Percentiles rank a stretch among this genome's conserved stretches.
These are phyloP conservation scores for Speleostelium caveatum DNA, from an alignment of 78 protist species.

Conservation along the genomic window DNA sequence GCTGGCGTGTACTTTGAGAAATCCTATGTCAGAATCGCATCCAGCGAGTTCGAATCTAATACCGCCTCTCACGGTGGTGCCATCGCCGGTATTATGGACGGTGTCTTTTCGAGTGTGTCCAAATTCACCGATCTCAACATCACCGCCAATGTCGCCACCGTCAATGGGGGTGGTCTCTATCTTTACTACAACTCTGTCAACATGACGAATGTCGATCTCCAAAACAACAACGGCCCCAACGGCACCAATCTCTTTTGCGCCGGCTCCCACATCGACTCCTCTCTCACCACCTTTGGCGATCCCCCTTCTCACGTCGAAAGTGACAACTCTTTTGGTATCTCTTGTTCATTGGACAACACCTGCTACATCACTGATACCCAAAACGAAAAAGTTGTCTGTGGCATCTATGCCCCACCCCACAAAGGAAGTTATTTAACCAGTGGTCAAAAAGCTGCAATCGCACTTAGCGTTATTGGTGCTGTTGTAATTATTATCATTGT, in stretches of 20 bases:
- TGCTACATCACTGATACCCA: neutral
- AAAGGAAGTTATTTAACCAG: neutral
- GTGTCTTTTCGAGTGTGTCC: neutral
- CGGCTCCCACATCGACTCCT: neutral
- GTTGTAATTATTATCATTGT: neutral
- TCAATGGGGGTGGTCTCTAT: neutral
- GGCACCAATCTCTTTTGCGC: neutral
- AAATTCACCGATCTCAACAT: neutral
- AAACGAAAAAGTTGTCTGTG: neutral
- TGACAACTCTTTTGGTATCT: neutral
- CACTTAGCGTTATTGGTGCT: neutral
- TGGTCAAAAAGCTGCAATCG: constrained; percentile 12
- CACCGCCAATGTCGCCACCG: neutral
- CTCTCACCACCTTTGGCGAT: neutral
- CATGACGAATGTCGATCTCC: neutral
- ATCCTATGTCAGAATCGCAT: neutral
- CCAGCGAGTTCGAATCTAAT: neutral
- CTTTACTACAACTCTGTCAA: neutral
- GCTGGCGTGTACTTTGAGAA: neutral
- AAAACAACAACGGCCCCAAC: neutral
- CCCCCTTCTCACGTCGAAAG: constrained; percentile 1
- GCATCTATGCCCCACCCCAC: neutral
- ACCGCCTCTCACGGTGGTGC: neutral
- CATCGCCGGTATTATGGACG: neutral
- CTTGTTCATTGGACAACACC: neutral